A percentile compares a stretch with the other conserved stretches of the same genome.
Evolutionary conservation across 2,329 filamentous ascomycete genomes (phyloP).

Genomic region (Pezicula radicicola): DNA sequence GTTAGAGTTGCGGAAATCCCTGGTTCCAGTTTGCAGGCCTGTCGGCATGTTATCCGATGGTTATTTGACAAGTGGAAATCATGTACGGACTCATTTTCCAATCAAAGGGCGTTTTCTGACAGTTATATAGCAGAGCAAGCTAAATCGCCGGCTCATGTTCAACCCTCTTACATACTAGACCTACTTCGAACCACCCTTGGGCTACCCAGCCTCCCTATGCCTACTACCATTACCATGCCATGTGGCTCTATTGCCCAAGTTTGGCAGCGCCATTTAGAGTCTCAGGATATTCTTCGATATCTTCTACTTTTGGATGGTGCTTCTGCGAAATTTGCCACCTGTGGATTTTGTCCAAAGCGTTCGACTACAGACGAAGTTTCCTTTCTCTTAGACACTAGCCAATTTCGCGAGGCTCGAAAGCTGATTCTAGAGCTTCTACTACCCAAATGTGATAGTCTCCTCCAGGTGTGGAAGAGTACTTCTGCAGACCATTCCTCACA

Average conservation of each 20-base stretch:
- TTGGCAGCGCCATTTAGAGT: conserved; percentile 30
- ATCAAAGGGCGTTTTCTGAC: conserved; percentile 45
- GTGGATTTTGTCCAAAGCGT: conserved; percentile 19
- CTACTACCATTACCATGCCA: conserved; percentile 9
- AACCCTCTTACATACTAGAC: conserved; percentile 63
- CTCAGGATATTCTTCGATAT: conserved; percentile 47
- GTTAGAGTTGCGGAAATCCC: conserved; percentile 66
- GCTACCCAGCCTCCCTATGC: conserved; percentile 15
- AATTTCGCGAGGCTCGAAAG: conserved; percentile 23
- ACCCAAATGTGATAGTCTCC: conserved; percentile 22
- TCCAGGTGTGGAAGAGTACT: conserved; percentile 22
- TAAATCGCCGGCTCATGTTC: conserved; percentile 51
- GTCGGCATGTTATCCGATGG: conserved; percentile 77
- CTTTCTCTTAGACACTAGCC: conserved; percentile 19
- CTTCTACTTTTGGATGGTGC: conserved; percentile 46
- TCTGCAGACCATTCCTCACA: conserved; percentile 16
- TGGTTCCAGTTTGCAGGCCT: conserved; percentile 62
- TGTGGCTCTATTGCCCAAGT: conserved; percentile 26
- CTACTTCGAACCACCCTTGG: conserved; percentile 71
- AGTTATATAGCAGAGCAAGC: conserved; percentile 62
- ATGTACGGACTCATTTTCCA: conserved; percentile 46
- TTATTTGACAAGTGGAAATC: conserved; percentile 79
- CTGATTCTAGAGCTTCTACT: conserved; percentile 26
- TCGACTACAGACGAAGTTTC: conserved; percentile 2
- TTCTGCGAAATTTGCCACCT: conserved; percentile 1